Evolutionary conservation across 306 rosid species (phyloP), one percentile per base, ranked within the genome.

Genomic region (Quercus robur): DNA sequence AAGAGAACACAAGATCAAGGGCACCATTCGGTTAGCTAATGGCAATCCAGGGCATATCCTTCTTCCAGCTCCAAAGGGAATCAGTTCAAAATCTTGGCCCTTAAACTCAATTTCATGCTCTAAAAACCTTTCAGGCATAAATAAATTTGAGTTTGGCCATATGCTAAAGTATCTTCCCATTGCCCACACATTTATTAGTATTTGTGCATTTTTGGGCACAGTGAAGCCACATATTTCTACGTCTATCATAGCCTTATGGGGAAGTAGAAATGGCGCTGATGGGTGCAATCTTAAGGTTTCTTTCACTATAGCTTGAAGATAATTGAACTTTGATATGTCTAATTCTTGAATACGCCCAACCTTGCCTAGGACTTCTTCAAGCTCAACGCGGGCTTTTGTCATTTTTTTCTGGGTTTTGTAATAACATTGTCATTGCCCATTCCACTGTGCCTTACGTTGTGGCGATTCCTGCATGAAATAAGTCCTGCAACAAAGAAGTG

Each of bases 201-300:
- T 25, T 19, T 75, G 81, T 1, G 78, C 31, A 23, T 59, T 54
- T 77, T 82, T 77, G 2, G 84, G 81, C 21, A 73, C 46, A 2
- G 4, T 33, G 61, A 33, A 83, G 5, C 77, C 82, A 75, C 19
- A 5, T 14, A 83, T 17, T 23, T 77, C 78, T 4, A 31, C 59
- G n/a, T 64, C 77, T 2, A n/a, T 68, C 13, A 46, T 19, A 6
- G 82, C 46, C 13, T 67, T 78, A 55, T 21, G 87, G 3, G 83
- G 89, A n/a, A 86, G 1, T 1, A 86, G 35, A 17, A 79, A 38
- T 76, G 84, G 84, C 2, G 4, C 26, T 1, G 82, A 75, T 49
- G 89, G 86, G 9, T 86, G 83, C 28, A 83, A 73, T 5, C 89
- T 71, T 0, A 86, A 26, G 18, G 82, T 82, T 61, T 78, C 86